phyloP scores from a whole-genome alignment of 192 early-diverging fungal genomes.

The Radiomyces spectabilis region DNA sequence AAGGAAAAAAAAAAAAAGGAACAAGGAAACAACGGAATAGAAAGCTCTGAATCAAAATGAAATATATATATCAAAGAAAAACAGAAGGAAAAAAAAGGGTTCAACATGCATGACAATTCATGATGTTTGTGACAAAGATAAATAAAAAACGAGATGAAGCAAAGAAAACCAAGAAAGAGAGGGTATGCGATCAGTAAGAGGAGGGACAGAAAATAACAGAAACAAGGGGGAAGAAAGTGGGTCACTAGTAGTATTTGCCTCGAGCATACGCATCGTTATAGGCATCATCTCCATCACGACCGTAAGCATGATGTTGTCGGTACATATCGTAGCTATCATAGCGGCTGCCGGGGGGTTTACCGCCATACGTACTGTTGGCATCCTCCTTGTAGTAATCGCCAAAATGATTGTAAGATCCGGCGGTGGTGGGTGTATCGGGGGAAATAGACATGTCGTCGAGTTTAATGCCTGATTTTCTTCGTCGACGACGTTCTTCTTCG shows the following conservation, averaged over 20 bases:
- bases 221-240: not conserved
- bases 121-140: too few species aligned
- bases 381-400: not conserved
- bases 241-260: not conserved
- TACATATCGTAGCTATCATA: constrained; percentile 2
- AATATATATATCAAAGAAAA: too few species aligned
- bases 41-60: too few species aligned
- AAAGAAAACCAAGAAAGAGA: too few species aligned
- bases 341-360: not conserved
- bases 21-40: too few species aligned
- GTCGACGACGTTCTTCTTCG: constrained; percentile 11
- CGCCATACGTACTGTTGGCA: not conserved
- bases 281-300: not conserved
- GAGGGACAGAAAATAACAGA: too few species aligned
- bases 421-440: constrained; percentile 1
- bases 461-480: constrained; percentile 19
- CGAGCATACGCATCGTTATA: not conserved
- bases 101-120: too few species aligned
- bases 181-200: too few species aligned
- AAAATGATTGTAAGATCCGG: constrained; percentile 1
- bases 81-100: too few species aligned
- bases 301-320: not conserved
- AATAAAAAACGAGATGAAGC: too few species aligned
- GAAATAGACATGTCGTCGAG: constrained; percentile 20
- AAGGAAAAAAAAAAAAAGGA: too few species aligned